Percentiles rank a stretch among this genome's conserved stretches.
phyloP scores from a whole-genome alignment of 108 stramenopile genomes.

The Parmales sp. region DNA sequence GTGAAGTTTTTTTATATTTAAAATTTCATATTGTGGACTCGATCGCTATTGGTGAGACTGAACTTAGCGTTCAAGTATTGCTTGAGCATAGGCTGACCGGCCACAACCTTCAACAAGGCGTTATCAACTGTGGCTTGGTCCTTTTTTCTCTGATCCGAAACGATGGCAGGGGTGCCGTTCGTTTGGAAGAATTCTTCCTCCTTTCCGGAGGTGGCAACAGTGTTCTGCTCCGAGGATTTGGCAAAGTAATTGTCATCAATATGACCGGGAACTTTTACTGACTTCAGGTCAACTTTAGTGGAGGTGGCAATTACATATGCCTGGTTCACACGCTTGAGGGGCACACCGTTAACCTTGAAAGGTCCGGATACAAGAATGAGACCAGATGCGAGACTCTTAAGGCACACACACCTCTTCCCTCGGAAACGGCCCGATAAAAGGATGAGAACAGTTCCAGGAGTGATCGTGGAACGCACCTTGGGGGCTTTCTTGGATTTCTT shows the following conservation, averaged over 20 bases:
- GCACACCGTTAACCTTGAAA: constrained; percentile 97
- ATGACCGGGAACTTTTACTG: constrained; percentile 67
- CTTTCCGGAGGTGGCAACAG: constrained; percentile 36
- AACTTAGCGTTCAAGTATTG: constrained; percentile 89
- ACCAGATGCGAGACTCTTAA: constrained; percentile 91
- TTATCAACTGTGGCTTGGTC: constrained; percentile 91
- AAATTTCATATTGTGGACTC: constrained; percentile 95
- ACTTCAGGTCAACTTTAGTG: constrained; percentile 80
- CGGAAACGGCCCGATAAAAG: constrained; percentile 97
- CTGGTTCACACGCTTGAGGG: constrained; percentile 95
- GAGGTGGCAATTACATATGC: constrained; percentile 98
- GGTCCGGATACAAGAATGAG: constrained; percentile 95
- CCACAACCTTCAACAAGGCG: constrained; percentile 61
- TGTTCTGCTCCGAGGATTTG: constrained; percentile 45
- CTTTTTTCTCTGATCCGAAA: constrained; percentile 81
- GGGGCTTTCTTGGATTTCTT: constrained; percentile 64
- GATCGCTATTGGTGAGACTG: constrained; percentile 74
- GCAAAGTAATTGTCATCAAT: constrained; percentile 88
- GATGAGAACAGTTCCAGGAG: constrained; percentile 95
- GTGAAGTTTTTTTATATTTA: constrained; percentile 53
- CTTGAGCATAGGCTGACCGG: constrained; percentile 66
- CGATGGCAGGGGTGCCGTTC: constrained; percentile 71
- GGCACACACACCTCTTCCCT: constrained; percentile 95
- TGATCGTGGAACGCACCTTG: constrained; percentile 85
- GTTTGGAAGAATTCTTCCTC: constrained; percentile 82